Evolutionary conservation across 345 rosid species (phyloP), one percentile per base, ranked within the genome.

Genomic region (Rhizophora apiculata): DNA sequence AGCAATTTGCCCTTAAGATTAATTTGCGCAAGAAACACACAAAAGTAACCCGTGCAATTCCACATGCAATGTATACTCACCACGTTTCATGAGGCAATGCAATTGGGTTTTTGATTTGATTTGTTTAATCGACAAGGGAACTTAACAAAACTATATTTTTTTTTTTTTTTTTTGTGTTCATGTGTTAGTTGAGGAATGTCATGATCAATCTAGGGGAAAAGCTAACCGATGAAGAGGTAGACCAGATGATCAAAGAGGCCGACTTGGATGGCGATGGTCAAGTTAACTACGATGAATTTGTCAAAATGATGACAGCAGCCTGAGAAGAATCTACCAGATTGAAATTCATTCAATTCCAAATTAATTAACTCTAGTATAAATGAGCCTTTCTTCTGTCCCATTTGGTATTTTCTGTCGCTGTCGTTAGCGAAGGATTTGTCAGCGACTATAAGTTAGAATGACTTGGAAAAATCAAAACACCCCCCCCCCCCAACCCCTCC

Each of bases 121-220:
- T 46, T 39, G 57, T 43, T 27, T 71, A 32, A 43, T 15, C 3
- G 49, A 22, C 18, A 36, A 19, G 64, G 27, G 68, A 65, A 59
- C 73, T 13, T 52, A 72, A 60, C 55, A 8, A 26, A 37, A 43
- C 63, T 52, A 24, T 37, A 11, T 43, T 18, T 43, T 18, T 3
- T 2, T 43, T 43, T 11, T 43, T 13, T 13, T 43, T 7, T 7
- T 34, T 6, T 21, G 57, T 57, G 24, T 68, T n/a, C 72, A 19
- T 70, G 54, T 66, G 63, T 90, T 43, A 43, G 98, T 54, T 93
- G 82, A 85, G 97, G 89, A 85, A 89, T 68, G 98, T 90, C 36
- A 93, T 93, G 98, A 93, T 93, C 71, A 89, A 89, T 78, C 85
- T 93, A 32, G 98, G 98, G 3, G 98, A 93, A 73, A 93, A 93